Base-by-base conservation (phyloP, 805 yeast species). In the Wickerhamomyces hampshirensis region DNA sequence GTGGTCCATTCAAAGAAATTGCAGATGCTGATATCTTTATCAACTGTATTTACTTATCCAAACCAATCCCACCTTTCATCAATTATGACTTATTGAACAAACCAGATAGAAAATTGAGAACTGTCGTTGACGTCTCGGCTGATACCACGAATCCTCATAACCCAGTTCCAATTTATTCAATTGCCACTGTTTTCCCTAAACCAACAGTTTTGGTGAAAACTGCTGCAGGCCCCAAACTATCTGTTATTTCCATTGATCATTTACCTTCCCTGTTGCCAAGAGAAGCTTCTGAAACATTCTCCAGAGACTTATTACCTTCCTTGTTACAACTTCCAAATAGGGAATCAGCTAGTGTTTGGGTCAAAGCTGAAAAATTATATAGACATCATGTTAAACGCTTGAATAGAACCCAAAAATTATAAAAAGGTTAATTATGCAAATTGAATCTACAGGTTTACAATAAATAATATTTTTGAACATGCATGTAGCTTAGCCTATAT, bases 61-160 rank as follows among this genome's bases (percentile, higher is more conserved):
- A 80, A 65, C 95, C 96, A 58, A 93, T 93, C 56, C 81, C 98
- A 23, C 97, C 98, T 35, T 93, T 93, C 60, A 72, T 87, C 57
- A 77, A 81, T 64, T 63, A 59, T 50, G 84, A 83, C 23, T 61
- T 75, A 40, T 73, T 93, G 59, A 84, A 84, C 65, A 61, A 58
- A 40, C 64, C 68, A 30, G 63, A 68, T 46, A 86, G 98, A 77
- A 81, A 73, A 47, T 75, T 93, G 58, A 77, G 91, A 63, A 86
- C 94, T 13, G 87, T 93, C 43, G 97, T 93, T 35, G 99, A 93
- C 62, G 99, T 93, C 39, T 85, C 96, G 35, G 98, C 98, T 38
- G 99, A 93, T 66, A 93, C 98, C 32, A 93, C 98, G 37, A 93
- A 93, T 64, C 97, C 97, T 43, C 91, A 88, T 71, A 93, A 93